Evolutionary conservation across 164 flowering plant genomes (phyloP), one percentile per base, ranked within the genome.

Genomic region (Chimonanthus praecox): DNA sequence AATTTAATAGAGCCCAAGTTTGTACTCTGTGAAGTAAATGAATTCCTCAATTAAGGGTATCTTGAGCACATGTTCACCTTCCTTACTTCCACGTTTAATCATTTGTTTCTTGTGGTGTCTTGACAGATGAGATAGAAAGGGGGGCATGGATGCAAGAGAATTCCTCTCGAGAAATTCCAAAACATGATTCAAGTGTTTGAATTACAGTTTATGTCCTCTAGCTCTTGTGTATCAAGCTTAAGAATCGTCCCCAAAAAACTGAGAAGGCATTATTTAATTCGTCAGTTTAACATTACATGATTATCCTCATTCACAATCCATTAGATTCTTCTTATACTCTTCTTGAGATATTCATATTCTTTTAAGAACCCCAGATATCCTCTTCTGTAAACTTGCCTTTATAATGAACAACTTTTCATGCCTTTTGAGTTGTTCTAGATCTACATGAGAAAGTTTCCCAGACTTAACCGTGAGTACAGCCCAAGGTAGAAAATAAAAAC

Each of bases 191-290:
- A 74, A 61, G 47, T 67, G 18, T 67, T 67, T 50, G 63, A 64
- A 60, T 21, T 69, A 44, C 72, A 7, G 58, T 21, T 6, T 60
- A 69, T 86, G 94, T 90, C 94, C 48, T 86, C 44, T 90, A 86
- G 89, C 77, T 69, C 72, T 85, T 88, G 90, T 82, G 65, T 80
- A 82, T 81, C 71, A 78, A 77, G 79, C 68, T 76, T 20, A 80
- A 83, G 88, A 87, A 84, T 86, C 87, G 80, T 83, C 83, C 85
- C 86, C 78, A 85, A 83, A 85, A 77, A 84, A 76, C 88, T 75
- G 82, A 75, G 43, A 64, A 68, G 7, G n/a, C 61, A 70, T 73
- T 62, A 71, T 79, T 75, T 61, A 58, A 75, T 69, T 67, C 15
- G 1, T 47, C 13, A 51, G 3, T 58, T 79, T 82, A 83, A 80